Percentiles rank a stretch among this genome's conserved stretches.
Evolutionary conservation across 192 early-diverging fungal species (phyloP).

Genomic region (Spinellus fusiger): DNA sequence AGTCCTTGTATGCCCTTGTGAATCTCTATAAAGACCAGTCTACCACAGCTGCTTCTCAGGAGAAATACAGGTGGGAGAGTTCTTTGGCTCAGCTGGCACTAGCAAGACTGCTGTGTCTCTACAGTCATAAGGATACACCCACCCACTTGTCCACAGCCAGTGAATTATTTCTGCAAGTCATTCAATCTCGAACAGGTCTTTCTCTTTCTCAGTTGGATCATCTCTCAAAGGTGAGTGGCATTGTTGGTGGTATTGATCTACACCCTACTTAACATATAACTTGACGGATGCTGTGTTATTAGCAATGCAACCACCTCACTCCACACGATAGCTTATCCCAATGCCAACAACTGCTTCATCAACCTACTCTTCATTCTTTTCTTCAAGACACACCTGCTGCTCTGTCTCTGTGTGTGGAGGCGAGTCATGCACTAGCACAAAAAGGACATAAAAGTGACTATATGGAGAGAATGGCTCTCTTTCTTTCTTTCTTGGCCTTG

Average conservation of each 20-base stretch:
- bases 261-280: too few species aligned
- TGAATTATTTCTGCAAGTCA: conserved; percentile 26
- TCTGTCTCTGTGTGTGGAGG: not conserved
- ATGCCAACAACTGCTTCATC: too few species aligned
- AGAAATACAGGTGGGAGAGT: conserved; percentile 29
- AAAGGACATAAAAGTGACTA: not conserved
- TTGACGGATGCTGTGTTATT: too few species aligned
- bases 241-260: too few species aligned
- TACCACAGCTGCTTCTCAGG: conserved; percentile 18
- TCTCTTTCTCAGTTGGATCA: too few species aligned
- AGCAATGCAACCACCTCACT: too few species aligned
- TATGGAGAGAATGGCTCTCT: not conserved
- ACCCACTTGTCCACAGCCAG: not conserved
- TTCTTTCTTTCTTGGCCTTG: not conserved
- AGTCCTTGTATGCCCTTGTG: conserved; percentile 31
- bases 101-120: conserved; percentile 31
- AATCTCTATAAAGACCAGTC: not conserved
- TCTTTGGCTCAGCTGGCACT: conserved; percentile 35
- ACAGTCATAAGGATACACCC: conserved; percentile 11
- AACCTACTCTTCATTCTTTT: too few species aligned
- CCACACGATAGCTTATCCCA: too few species aligned
- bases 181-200: conserved; percentile 2
- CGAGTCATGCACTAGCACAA: not conserved
- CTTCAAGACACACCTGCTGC: too few species aligned
- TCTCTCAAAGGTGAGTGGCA: too few species aligned